Evolutionary conservation across 768 basidiomycete species (phyloP), one percentile per base, ranked within the genome.

Genomic region (Lactifluus subvellereus): DNA sequence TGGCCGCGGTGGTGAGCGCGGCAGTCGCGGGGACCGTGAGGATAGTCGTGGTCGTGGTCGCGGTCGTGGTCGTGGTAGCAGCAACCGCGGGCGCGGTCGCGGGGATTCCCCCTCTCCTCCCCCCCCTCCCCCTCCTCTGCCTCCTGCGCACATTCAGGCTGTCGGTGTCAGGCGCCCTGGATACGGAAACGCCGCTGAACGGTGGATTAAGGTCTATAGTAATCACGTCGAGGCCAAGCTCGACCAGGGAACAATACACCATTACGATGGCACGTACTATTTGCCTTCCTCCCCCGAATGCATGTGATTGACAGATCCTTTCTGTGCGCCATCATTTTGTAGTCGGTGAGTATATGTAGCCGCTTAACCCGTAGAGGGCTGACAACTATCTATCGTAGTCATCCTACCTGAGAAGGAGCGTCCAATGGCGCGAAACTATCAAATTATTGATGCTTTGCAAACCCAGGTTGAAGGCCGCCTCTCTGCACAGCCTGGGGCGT

Each of bases 401-500:
- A 78, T 76, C 0, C 84, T 87, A 7, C 57, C 57, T 0, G 89
- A 89, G 68, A 87, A 86, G 72, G 79, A 76, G 0, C 75, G 89
- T 1, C 86, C 89, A 0, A 81, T 82, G 0, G 76, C 81, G 16
- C 71, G 88, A 10, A 91, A 89, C 63, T 77, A 90, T 78, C 82
- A 86, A 10, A 73, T 93, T 10, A 85, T 93, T 50, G 77, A 77
- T 8, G 77, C 77, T 20, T 73, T 93, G 11, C 91, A 93, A 72
- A 76, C 74, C 8, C 71, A 75, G 0, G 77, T 82, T 7, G 82
- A 84, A 0, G 82, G 82, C 0, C 74, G 80, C 33, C 77, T 88
- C 20, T 89, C 91, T 69, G 87, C 83, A 3, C 89, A 86, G 9
- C 82, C 79, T 7, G 86, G 80, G n/a, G 89, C 82, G 0, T 92